Percentiles rank a stretch among this genome's conserved stretches.
Evolutionary conservation across 148 eudicot species (phyloP).

Genomic region (Rhododendron simsii): DNA sequence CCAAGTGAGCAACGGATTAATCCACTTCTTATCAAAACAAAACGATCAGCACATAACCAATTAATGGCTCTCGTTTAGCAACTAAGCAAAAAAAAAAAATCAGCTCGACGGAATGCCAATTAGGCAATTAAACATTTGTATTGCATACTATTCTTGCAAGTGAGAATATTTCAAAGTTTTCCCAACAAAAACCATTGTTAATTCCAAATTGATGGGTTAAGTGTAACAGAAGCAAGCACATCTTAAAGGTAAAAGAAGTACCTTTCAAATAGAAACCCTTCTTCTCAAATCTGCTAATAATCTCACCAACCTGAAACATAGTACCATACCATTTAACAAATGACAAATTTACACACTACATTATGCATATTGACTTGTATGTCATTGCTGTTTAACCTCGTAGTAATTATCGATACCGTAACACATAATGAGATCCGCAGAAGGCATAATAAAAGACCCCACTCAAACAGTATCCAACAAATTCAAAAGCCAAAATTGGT

Average conservation of each 20-base stretch:
- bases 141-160: background rate
- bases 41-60: background rate
- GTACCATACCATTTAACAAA: background rate
- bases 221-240: background rate
- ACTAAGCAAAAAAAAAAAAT: background rate
- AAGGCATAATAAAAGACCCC: background rate
- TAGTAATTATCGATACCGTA: too few species aligned
- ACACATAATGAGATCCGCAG: too few species aligned
- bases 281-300: conserved; percentile 89
- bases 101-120: background rate
- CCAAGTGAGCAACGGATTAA: background rate
- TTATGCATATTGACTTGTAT: background rate
- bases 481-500: background rate
- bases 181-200: background rate
- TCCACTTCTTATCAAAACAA: background rate
- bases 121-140: background rate
- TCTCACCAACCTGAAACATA: conserved; percentile 67
- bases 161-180: background rate
- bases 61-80: background rate
- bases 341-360: background rate
- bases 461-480: background rate
- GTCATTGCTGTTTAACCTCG: background rate
- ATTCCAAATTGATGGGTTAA: background rate
- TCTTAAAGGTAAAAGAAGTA: conserved; percentile 14
- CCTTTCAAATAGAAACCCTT: conserved; percentile 89